Evolutionary conservation across 805 yeast genomes (phyloP).

Genomic region (Saturnispora bothae): DNA sequence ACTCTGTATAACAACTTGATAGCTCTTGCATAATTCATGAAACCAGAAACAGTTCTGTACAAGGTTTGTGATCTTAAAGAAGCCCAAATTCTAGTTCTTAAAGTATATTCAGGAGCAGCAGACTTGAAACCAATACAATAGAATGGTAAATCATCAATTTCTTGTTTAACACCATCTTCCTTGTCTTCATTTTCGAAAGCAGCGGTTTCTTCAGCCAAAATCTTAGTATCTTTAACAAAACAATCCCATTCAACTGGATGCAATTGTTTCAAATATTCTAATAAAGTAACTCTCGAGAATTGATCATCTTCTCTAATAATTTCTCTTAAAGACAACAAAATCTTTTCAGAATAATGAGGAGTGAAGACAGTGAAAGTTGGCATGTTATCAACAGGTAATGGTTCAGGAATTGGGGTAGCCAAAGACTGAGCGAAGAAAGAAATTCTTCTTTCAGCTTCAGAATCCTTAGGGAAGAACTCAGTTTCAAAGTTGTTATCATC

Average conservation of each 20-base stretch:
- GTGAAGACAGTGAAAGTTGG: conserved; percentile 96
- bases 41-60: conserved; percentile 95
- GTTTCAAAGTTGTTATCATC: conserved; percentile 92
- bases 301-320: conserved; percentile 96
- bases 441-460: conserved; percentile 99
- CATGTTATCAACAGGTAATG: conserved; percentile 98
- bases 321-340: conserved; percentile 84
- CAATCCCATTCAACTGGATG: conserved; percentile 98
- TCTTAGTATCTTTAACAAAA: conserved; percentile 91
- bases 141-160: conserved; percentile 87
- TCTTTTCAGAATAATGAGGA: conserved; percentile 95
- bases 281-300: conserved; percentile 84
- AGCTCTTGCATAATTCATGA: conserved; percentile 97
- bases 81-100: conserved; percentile 98
- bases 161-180: conserved; percentile 57
- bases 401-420: conserved; percentile 98
- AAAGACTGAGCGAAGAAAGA: conserved; percentile 98
- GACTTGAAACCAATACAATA: conserved; percentile 95
- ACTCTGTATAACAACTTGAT: conserved; percentile 87
- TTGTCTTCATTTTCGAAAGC: conserved; percentile 64
- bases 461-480: conserved; percentile 92
- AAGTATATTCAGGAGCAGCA: conserved; percentile 92
- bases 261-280: conserved; percentile 88
- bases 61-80: conserved; percentile 93
- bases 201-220: conserved; percentile 89